Evolutionary conservation across 768 basidiomycete genomes (phyloP).

Genomic region (Gloeopeniophorella convolvens): DNA sequence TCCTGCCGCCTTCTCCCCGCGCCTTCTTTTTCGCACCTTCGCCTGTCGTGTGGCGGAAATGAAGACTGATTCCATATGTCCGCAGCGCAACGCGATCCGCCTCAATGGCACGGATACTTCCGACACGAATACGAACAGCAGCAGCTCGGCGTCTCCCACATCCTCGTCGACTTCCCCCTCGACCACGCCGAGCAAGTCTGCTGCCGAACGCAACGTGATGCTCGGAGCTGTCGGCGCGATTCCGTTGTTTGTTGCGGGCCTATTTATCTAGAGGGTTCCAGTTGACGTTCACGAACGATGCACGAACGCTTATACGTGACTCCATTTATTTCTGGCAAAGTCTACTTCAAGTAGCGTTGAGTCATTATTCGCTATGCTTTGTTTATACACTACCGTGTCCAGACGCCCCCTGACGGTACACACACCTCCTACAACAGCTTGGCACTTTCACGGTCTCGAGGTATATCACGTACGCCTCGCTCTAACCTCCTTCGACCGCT

Average conservation of each 20-base stretch:
- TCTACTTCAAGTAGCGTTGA: too few species aligned
- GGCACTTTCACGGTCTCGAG: too few species aligned
- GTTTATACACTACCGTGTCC: too few species aligned
- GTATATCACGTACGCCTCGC: too few species aligned
- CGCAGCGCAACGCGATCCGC: constrained; percentile 50
- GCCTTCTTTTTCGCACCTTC: constrained; percentile 1
- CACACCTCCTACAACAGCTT: too few species aligned
- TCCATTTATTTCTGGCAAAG: background rate
- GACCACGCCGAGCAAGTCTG: constrained; percentile 1
- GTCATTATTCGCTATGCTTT: too few species aligned
- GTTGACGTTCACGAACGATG: background rate
- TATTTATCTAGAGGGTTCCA: constrained; percentile 7
- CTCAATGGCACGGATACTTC: constrained; percentile 43
- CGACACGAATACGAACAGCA: background rate
- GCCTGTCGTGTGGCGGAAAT: background rate
- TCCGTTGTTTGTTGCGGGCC: constrained; percentile 10
- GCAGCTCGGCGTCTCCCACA: constrained; percentile 11
- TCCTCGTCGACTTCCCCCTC: constrained; percentile 15
- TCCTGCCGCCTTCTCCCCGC: constrained; percentile 5
- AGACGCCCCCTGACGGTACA: too few species aligned
- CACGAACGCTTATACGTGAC: background rate
- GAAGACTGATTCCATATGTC: constrained; percentile 2
- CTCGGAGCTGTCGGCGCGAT: constrained; percentile 4
- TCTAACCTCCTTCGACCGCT: too few species aligned
- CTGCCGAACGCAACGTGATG: background rate